These are phyloP conservation scores for Gamarada debralockiae DNA, from an alignment of 495 filamentous ascomycete species.

Conservation along the genomic window DNA sequence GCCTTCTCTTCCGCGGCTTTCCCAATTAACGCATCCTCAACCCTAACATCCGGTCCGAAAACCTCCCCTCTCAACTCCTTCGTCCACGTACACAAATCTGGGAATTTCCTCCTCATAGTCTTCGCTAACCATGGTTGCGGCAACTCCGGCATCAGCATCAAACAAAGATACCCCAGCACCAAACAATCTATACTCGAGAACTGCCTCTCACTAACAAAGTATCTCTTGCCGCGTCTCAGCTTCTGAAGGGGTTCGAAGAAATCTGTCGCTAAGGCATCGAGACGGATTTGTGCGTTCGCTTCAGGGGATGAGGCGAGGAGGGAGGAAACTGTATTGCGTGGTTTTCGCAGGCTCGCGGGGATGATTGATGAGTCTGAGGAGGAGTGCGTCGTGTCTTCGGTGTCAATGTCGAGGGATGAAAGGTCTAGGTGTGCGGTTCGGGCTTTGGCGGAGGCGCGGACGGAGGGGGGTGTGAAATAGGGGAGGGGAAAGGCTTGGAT, in stretches of 20 bases:
- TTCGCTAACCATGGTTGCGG: slow-evolving; percentile 69
- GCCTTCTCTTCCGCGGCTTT: slow-evolving; percentile 2
- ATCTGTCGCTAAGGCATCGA: slow-evolving; percentile 63
- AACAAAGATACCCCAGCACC: slow-evolving; percentile 68
- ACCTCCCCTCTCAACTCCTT: slow-evolving; percentile 37
- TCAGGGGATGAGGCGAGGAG: slow-evolving; percentile 39
- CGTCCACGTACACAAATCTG: slow-evolving; percentile 50
- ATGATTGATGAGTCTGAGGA: slow-evolving; percentile 18
- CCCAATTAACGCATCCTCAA: slow-evolving; percentile 17
- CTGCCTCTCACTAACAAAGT: slow-evolving; percentile 41
- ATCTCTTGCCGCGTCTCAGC: slow-evolving; percentile 47
- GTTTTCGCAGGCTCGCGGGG: slow-evolving; percentile 27
- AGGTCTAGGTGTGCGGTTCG: slow-evolving; percentile 75
- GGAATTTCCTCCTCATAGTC: slow-evolving; percentile 53
- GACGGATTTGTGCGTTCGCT: slow-evolving; percentile 54
- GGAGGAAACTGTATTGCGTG: slow-evolving; percentile 27
- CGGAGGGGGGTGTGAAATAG: slow-evolving; percentile 69
- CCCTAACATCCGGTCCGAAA: slow-evolving; percentile 31
- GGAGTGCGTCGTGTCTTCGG: slow-evolving; percentile 21
- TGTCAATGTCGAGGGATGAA: slow-evolving; percentile 58
- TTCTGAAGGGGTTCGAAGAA: slow-evolving; percentile 66
- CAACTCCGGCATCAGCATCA: slow-evolving; percentile 67
- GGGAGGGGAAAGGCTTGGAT: slow-evolving; percentile 80
- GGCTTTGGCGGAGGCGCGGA: slow-evolving; percentile 61
- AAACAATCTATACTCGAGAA: slow-evolving; percentile 74